Evolutionary conservation across 352 stramenopile genomes (phyloP).

Genomic region (Globisporangium spiculum): DNA sequence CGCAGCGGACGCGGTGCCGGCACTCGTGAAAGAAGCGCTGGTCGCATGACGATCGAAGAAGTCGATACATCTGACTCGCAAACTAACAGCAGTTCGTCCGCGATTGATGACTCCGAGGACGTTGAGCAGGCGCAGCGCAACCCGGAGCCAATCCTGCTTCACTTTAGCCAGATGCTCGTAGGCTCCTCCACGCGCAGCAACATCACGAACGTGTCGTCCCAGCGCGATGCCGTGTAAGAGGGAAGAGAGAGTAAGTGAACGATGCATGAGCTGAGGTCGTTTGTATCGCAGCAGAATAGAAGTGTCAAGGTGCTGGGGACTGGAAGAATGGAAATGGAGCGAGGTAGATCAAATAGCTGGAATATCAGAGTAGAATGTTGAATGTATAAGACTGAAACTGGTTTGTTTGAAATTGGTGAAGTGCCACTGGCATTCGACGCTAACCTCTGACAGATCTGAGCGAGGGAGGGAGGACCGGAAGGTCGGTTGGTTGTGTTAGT

Average conservation of each 20-base stretch:
- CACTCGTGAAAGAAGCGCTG: neutral
- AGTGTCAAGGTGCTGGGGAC: neutral
- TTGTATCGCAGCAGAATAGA: neutral
- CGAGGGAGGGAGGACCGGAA: no score
- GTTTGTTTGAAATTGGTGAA: no score
- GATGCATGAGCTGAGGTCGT: neutral
- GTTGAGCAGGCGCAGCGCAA: conserved; percentile 54
- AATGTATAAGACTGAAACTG: neutral
- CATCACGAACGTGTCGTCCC: conserved; percentile 17
- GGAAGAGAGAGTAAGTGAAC: neutral
- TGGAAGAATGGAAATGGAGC: neutral
- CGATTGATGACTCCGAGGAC: conserved; percentile 18
- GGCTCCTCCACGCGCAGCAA: conserved; percentile 22
- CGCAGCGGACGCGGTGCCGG: conserved; percentile 4
- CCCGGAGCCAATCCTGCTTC: conserved; percentile 50
- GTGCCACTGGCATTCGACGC: no score
- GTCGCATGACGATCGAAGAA: conserved; percentile 7
- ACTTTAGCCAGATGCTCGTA: conserved; percentile 34
- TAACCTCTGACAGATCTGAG: no score
- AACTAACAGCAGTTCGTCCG: conserved; percentile 13
- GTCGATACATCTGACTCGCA: conserved; percentile 32
- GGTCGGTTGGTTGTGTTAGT: no score
- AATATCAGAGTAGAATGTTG: neutral
- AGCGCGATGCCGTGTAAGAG: conserved; percentile 5
- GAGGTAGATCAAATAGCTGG: neutral